A percentile compares a stretch with the other conserved stretches of the same genome.
phyloP scores from a whole-genome alignment of 1,284 basidiomycete genomes.

The Rhodotorula sp. region DNA sequence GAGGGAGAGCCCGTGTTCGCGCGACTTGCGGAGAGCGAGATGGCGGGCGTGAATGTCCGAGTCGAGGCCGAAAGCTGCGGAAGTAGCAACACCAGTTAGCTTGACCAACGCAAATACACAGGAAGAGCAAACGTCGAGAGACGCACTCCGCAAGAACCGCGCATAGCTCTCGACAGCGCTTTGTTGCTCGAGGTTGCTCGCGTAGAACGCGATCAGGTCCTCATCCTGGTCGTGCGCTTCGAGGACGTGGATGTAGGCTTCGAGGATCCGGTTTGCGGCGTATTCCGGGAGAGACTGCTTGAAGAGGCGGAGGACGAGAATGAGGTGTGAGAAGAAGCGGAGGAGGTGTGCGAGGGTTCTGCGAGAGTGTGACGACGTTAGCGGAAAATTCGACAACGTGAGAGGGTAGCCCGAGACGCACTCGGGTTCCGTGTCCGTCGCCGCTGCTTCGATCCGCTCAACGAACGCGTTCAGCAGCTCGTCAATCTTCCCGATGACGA shows the following conservation, averaged over 20 bases:
- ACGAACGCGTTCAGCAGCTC: slow-evolving; percentile 72
- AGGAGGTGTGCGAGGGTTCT: slow-evolving; percentile 52
- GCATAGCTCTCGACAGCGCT: slow-evolving; percentile 92
- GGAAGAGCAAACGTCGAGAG: neutral
- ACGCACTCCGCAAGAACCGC: slow-evolving; percentile 69
- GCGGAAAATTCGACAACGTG: no score
- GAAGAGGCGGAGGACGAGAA: slow-evolving; percentile 82
- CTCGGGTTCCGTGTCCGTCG: slow-evolving; percentile 59
- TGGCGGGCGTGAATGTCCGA: slow-evolving; percentile 67
- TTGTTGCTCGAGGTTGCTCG: slow-evolving; percentile 77
- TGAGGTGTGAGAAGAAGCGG: slow-evolving; percentile 94
- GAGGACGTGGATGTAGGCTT: slow-evolving; percentile 83
- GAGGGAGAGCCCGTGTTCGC: slow-evolving; percentile 79
- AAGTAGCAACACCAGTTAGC: no score
- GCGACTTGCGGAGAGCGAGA: slow-evolving; percentile 71
- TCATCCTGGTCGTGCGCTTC: slow-evolving; percentile 69
- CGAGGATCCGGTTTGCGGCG: slow-evolving; percentile 72
- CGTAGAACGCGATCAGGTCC: slow-evolving; percentile 88
- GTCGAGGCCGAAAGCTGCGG: slow-evolving; percentile 66
- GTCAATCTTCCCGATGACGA: slow-evolving; percentile 74
- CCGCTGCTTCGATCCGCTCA: slow-evolving; percentile 54
- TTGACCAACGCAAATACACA: neutral
- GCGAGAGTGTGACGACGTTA: neutral
- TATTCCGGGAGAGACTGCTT: slow-evolving; percentile 64
- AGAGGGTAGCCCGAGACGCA: slow-evolving; percentile 50